Conservation (phyloP, 2,329 filamentous ascomycete genomes). For the Pezicula radicicola region DNA sequence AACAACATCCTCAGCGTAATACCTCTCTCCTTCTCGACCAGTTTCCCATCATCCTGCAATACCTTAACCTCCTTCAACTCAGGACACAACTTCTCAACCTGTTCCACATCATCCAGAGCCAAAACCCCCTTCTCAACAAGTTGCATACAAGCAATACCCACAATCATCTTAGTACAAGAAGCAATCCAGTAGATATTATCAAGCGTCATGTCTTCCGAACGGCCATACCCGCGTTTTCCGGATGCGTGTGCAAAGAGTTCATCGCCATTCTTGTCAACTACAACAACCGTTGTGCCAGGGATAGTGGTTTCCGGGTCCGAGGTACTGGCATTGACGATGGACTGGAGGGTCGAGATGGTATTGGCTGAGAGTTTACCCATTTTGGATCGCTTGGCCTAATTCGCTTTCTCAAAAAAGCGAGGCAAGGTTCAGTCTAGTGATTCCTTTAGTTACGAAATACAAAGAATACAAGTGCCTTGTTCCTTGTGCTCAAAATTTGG, state of each 20-base stretch:
- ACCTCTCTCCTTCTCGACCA: conserved; percentile 36
- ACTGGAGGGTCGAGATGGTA: too few relatives aligned
- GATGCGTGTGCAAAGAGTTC: conserved; percentile 46
- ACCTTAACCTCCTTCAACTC: conserved; percentile 48
- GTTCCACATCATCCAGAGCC: conserved; percentile 53
- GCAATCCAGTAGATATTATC: conserved; percentile 61
- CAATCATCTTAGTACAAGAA: conserved; percentile 54
- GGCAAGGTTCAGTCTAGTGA: too few relatives aligned
- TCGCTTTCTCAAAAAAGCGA: too few relatives aligned
- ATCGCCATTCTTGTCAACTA: conserved; percentile 44
- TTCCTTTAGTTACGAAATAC: too few relatives aligned
- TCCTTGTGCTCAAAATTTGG: too few relatives aligned
- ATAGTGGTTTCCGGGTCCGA: conserved; percentile 37
- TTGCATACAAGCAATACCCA: conserved; percentile 52
- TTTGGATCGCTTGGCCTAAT: too few relatives aligned
- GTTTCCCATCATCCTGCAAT: conserved; percentile 34
- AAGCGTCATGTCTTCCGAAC: conserved; percentile 51
- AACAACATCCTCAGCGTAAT: conserved; percentile 59
- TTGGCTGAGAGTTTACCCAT: too few relatives aligned
- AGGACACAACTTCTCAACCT: conserved; percentile 44
- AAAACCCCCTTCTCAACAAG: conserved; percentile 49
- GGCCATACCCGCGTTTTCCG: conserved; percentile 42
- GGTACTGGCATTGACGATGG: too few relatives aligned
- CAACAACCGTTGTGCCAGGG: conserved; percentile 42
- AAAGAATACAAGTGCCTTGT: too few relatives aligned